A percentile compares a stretch with the other conserved stretches of the same genome.
Conservation (phyloP, 345 rosid genomes). For the Stellera chamaejasme region DNA sequence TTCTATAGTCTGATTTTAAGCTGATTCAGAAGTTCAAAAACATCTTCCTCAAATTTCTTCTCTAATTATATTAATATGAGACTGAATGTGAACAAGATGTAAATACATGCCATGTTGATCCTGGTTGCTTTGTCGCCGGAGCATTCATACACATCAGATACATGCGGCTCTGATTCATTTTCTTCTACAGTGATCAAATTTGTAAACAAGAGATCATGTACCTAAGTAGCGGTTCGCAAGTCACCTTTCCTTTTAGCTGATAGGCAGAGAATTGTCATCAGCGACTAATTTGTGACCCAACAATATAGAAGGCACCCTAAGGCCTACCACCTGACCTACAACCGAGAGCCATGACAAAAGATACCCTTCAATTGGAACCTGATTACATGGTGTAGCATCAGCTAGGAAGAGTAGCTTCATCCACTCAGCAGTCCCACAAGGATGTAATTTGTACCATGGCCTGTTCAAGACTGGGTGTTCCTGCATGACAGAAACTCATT, state of each 20-base stretch:
- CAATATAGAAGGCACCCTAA: slow-evolving; percentile 42
- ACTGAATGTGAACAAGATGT: no score
- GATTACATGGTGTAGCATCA: slow-evolving; percentile 15
- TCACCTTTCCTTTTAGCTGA: no score
- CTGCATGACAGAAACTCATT: slow-evolving; percentile 19
- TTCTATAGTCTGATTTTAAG: no score
- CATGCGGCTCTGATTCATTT: no score
- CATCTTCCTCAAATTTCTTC: no score
- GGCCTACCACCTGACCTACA: slow-evolving; percentile 76
- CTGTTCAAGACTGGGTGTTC: slow-evolving; percentile 84
- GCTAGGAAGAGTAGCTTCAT: slow-evolving; percentile 60
- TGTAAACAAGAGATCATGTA: no score
- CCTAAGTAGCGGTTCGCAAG: not conserved
- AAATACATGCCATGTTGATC: no score
- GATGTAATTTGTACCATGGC: slow-evolving; percentile 94
- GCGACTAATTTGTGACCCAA: slow-evolving; percentile 9
- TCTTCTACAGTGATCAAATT: no score
- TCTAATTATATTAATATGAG: no score
- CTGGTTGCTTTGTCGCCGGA: no score
- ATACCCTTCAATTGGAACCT: slow-evolving; percentile 30
- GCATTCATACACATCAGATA: no score
- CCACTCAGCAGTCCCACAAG: slow-evolving; percentile 86
- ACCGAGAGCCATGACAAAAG: slow-evolving; percentile 81
- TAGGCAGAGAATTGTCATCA: not conserved
- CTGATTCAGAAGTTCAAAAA: no score